Evolutionary conservation across 345 rosid species (phyloP), one percentile per base, ranked within the genome.

Genomic region (Microthlaspi erraticum): DNA sequence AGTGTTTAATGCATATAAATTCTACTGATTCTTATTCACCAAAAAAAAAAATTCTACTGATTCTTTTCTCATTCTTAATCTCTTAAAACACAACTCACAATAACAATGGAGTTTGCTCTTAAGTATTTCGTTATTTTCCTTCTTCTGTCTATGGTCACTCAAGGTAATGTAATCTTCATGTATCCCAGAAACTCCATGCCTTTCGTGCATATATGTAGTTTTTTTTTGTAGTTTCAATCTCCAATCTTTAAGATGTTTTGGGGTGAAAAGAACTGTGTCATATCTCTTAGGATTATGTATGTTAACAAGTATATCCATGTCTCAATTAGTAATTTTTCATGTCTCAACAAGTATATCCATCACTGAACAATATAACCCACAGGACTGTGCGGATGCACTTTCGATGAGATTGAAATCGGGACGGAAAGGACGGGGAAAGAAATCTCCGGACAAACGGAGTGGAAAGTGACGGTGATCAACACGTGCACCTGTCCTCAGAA

Each of bases 381-480:
- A 56, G 73, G 73, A 42, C 13, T 51, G 17, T 42, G 74, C 41
- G 5, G 5, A 7, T 75, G 78, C 19, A 54, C 34, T 5, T 37
- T 31, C 57, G 57, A 2, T 12, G 12, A 43, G 1, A 31, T 68
- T 38, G 6, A 9, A 58, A 75, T 75, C 64, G 73, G 51, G 0
- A 31, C 51, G 62, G 73, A 33, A 17, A 51, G 64, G 56, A 74
- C 78, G 0, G 64, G 73, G 10, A 36, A 23, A 68, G 36, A 43
- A 14, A 16, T 67, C 39, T 34, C 10, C 8, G 69, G 58, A 36
- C 10, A 74, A 60, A 32, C n/a, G 23, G 78, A 67, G 64, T 75
- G 78, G 78, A 60, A 37, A 60, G 74, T 75, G 58, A 68, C 64
- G 33, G 74, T 75, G 37, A 19, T 2, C 17, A 75, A 75, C 69